These are phyloP conservation scores for Eucalyptus cloeziana DNA, from an alignment of 345 rosid species.

Conservation along the genomic window DNA sequence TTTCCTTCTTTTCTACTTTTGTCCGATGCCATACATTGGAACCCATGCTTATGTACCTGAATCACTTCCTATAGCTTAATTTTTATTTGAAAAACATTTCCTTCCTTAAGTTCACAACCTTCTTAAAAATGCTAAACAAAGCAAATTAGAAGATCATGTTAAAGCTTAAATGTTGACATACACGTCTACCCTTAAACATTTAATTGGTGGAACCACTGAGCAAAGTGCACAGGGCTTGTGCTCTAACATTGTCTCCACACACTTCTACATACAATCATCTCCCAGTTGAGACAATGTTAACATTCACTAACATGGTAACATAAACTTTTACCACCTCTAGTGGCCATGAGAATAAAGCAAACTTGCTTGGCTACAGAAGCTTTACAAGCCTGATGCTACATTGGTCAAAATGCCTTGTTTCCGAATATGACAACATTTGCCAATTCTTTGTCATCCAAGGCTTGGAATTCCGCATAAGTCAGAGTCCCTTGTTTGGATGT, in stretches of 20 bases:
- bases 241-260: neutral
- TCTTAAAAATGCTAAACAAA: too few species aligned
- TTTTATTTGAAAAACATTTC: too few species aligned
- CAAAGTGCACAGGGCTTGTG: too few species aligned
- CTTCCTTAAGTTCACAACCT: neutral
- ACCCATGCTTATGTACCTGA: too few species aligned
- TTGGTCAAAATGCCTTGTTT: slow-evolving; percentile 47
- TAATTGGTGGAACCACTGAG: too few species aligned
- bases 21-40: too few species aligned
- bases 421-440: slow-evolving; percentile 85
- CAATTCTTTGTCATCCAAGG: slow-evolving; percentile 67
- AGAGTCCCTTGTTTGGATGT: slow-evolving; percentile 21
- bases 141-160: too few species aligned
- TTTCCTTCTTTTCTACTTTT: too few species aligned
- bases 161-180: too few species aligned
- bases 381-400: slow-evolving; percentile 80
- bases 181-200: too few species aligned
- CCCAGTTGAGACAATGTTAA: neutral
- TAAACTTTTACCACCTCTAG: slow-evolving; percentile 88
- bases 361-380: slow-evolving; percentile 56
- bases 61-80: too few species aligned
- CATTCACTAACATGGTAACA: slow-evolving; percentile 65
- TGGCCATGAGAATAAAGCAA: slow-evolving; percentile 80
- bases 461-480: slow-evolving; percentile 52
- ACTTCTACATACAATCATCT: too few species aligned